A percentile compares a stretch with the other conserved stretches of the same genome.
These are phyloP conservation scores for Ustilago trichophora DNA, from an alignment of 1,284 basidiomycete genomes.

Conservation along the genomic window DNA sequence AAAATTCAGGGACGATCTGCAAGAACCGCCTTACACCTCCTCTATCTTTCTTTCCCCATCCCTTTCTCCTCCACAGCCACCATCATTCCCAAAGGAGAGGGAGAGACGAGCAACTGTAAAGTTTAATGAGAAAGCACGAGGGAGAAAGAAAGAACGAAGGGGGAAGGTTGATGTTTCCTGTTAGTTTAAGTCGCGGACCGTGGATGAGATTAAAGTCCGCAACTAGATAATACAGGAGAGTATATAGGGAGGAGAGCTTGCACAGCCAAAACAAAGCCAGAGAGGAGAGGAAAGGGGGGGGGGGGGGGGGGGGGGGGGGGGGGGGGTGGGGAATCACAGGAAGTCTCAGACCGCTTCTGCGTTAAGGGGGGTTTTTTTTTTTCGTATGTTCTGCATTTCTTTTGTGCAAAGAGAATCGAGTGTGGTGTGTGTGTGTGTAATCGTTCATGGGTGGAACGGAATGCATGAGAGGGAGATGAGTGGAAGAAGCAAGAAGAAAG, in stretches of 20 bases:
- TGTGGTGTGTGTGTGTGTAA: conserved; percentile 6
- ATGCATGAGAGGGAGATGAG: conserved; percentile 13
- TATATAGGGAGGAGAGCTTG: too few species aligned
- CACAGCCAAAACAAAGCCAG: neutral
- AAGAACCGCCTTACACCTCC: conserved; percentile 28
- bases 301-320: neutral
- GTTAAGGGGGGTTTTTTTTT: too few species aligned
- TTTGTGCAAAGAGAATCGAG: conserved; percentile 28
- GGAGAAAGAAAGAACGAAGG: neutral
- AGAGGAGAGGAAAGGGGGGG: neutral
- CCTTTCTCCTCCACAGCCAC: too few species aligned
- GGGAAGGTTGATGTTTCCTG: conserved; percentile 42
- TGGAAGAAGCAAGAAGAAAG: neutral
- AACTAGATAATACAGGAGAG: conserved; percentile 50
- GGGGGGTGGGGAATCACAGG: neutral
- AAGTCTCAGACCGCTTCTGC: too few species aligned
- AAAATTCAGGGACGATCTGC: conserved; percentile 54
- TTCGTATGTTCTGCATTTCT: conserved; percentile 47
- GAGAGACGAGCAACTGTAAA: too few species aligned
- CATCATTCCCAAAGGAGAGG: too few species aligned
- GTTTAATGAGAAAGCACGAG: neutral
- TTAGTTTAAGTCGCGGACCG: conserved; percentile 55
- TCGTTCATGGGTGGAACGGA: conserved; percentile 16
- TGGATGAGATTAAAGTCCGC: conserved; percentile 24
- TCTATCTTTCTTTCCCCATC: neutral